Base-by-base conservation (phyloP, 768 basidiomycete genomes). In the Pleurotus tuber-regium region DNA sequence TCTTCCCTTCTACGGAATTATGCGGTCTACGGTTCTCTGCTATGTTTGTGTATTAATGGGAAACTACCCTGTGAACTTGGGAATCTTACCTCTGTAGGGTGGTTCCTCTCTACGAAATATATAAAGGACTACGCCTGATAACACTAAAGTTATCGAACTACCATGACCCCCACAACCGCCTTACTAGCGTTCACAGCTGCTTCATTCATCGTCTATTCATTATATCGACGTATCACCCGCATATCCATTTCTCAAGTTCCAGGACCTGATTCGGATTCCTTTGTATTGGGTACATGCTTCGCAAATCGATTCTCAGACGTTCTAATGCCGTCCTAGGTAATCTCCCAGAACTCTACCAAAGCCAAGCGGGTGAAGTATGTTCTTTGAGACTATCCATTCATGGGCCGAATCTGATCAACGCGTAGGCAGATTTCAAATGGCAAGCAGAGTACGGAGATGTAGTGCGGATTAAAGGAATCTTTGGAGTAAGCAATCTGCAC, bases 341-440 rank as follows among this genome's bases (percentile, higher is more conserved):
- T 12, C 19, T 59, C 41, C 52, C 57, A 5, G 24, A 56, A 11
- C 49, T 63, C 12, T 54, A 54, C 21, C 47, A 55, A 14, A 60
- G 59, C 21, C 54, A 57, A 33, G 60, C 57, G 2, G 60, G 54
- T 39, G 55, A 56, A 43, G 40, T 43, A 35, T 47, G 35, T 50
- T n/a, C 52, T 44, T 42, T 40, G 53, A 49, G 41, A 33, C 46
- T 52, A 55, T 40, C 42, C 50, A 50, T 50, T 53, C 50, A 51
- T 53, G 33, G 54, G 50, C 50, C n/a, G 41, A 53, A 39, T 49
- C 51, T 23, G 11, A 11, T 40, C 28, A 30, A 35, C 51, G n/a
- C 43, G 5, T 58, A 65, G 55, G 57, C 58, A 14, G 67, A 68
- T 35, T 65, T 66, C 54, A 59, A 58, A 39, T 70, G 66, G 66